These are phyloP conservation scores for Artemisia argyi DNA, from an alignment of 129 eudicot genomes.

Conservation along the genomic window DNA sequence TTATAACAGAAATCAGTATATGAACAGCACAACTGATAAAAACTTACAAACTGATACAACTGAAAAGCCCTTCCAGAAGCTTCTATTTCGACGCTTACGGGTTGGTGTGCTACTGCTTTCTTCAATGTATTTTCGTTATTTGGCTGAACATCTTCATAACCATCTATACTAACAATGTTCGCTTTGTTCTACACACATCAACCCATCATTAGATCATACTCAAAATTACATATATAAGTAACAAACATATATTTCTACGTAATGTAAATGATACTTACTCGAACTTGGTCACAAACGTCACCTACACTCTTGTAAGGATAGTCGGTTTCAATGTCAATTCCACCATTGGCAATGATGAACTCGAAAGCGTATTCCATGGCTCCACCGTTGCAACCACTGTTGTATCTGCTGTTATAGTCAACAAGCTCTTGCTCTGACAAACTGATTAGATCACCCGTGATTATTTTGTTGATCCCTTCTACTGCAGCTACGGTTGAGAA, in stretches of 20 bases:
- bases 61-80: conserved; percentile 75
- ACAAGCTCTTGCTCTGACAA: conserved; percentile 88
- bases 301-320: conserved; percentile 75
- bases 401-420: conserved; percentile 62
- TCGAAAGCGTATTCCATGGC: conserved; percentile 87
- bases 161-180: conserved; percentile 73
- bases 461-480: conserved; percentile 77
- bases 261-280: conserved; percentile 42
- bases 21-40: not conserved
- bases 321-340: conserved; percentile 72
- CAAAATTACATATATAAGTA: not conserved
- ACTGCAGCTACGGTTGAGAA: conserved; percentile 88
- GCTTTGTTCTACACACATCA: conserved; percentile 52
- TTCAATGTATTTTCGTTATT: conserved; percentile 60
- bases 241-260: not conserved
- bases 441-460: conserved; percentile 61
- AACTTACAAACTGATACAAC: conserved; percentile 62
- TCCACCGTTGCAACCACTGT: conserved; percentile 84
- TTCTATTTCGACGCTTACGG: conserved; percentile 92
- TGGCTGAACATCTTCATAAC: conserved; percentile 82
- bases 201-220: not conserved
- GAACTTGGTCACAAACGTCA: conserved; percentile 49
- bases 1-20: not conserved
- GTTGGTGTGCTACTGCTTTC: conserved; percentile 91
- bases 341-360: conserved; percentile 81